phyloP scores from a whole-genome alignment of 495 filamentous ascomycete genomes.

The Xylaria scruposa region DNA sequence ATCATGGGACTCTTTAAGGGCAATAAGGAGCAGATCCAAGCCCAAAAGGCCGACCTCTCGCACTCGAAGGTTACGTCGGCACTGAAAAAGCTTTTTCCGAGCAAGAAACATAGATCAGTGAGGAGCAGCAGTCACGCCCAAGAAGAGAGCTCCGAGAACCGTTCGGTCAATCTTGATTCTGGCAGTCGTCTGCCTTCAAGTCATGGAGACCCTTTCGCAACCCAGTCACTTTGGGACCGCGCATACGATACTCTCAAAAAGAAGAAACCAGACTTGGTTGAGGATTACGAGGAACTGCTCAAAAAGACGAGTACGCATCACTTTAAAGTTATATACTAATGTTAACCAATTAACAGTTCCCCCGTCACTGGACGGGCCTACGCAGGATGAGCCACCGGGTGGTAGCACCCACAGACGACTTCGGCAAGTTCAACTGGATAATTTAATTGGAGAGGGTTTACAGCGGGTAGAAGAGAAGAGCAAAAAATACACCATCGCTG shows the following conservation, averaged over 20 bases:
- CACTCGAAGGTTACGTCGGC: neutral
- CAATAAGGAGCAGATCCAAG: neutral
- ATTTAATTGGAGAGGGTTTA: slow-evolving; percentile 26
- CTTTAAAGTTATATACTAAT: neutral
- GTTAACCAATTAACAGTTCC: neutral
- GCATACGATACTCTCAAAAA: slow-evolving; percentile 31
- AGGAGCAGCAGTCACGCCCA: neutral
- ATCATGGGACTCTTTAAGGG: neutral
- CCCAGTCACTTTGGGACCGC: slow-evolving; percentile 33
- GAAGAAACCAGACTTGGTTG: slow-evolving; percentile 18
- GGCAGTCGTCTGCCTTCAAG: neutral
- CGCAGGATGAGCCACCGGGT: neutral
- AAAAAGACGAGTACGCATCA: slow-evolving; percentile 1
- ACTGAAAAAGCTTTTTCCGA: no score
- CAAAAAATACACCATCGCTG: slow-evolving; percentile 29
- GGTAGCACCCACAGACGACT: neutral
- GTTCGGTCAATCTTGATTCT: neutral
- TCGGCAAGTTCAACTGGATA: slow-evolving; percentile 16
- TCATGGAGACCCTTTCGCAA: neutral
- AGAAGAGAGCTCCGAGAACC: neutral
- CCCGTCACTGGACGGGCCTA: neutral
- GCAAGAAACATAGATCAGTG: neutral
- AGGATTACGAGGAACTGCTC: slow-evolving; percentile 36
- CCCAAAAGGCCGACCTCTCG: neutral
- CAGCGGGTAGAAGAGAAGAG: slow-evolving; percentile 25